A percentile compares a stretch with the other conserved stretches of the same genome.
Conservation (phyloP, 73 alveolate species). For the Paraurostyla sp. region DNA sequence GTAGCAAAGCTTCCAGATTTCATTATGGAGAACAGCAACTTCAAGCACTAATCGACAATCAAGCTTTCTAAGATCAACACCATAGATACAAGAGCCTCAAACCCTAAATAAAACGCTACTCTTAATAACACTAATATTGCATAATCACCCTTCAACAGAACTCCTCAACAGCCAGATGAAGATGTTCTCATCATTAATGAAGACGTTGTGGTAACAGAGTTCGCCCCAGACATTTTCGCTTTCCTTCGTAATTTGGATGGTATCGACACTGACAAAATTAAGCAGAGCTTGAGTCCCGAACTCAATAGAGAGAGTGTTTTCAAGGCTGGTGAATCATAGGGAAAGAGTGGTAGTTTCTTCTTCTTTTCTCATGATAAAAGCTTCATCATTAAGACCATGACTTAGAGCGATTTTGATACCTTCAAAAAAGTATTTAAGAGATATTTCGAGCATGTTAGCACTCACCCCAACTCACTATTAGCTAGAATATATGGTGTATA, state of each 20-base stretch:
- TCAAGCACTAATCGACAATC: neutral
- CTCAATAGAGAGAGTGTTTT: conserved; percentile 72
- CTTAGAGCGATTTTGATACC: conserved; percentile 84
- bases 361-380: conserved; percentile 94
- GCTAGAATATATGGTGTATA: conserved; percentile 95
- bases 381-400: conserved; percentile 95
- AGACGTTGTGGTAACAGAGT: conserved; percentile 66
- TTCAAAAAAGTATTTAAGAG: conserved; percentile 77
- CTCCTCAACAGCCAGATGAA: neutral
- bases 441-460: conserved; percentile 81
- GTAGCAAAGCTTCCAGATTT: conserved; percentile 67
- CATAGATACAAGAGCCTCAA: neutral
- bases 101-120: neutral
- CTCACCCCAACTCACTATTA: conserved; percentile 80
- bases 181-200: conserved; percentile 62
- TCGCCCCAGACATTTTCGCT: conserved; percentile 72
- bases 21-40: neutral
- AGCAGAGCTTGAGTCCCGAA: conserved; percentile 54
- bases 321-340: conserved; percentile 84
- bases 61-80: neutral
- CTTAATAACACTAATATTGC: too few species aligned
- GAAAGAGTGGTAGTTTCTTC: conserved; percentile 97
- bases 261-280: conserved; percentile 35
- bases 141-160: neutral
- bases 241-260: conserved; percentile 60